Conservation (phyloP, 1,284 basidiomycete species). For the Cystobasidiaceae sp. region DNA sequence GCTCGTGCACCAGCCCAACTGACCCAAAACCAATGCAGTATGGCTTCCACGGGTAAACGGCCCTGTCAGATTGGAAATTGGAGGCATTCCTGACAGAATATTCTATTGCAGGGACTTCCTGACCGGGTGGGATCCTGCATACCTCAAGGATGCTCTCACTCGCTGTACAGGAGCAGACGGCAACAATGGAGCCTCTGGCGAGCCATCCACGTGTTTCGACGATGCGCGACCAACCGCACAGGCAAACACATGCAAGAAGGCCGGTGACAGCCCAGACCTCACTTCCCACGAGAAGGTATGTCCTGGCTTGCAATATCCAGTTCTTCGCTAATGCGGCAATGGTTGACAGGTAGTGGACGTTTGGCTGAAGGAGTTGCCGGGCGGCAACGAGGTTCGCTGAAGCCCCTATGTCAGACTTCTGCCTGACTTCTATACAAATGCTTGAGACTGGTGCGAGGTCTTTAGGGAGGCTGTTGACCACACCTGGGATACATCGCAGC, state of each 20-base stretch:
- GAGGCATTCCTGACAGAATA: neutral
- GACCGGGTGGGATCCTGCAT: neutral
- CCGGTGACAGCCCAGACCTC: neutral
- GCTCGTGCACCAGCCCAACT: no score
- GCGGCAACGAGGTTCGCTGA: no score
- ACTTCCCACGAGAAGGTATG: neutral
- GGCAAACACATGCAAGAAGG: neutral
- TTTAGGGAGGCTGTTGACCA: no score
- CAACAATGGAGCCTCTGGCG: neutral
- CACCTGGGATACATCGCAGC: no score
- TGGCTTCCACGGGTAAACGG: neutral
- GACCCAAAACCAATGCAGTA: no score
- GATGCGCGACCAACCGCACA: neutral
- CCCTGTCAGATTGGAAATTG: neutral
- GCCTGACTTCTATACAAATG: no score
- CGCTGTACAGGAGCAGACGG: constrained; percentile 7
- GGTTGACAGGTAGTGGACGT: no score
- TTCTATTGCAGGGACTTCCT: constrained; percentile 5
- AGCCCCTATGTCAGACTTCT: no score
- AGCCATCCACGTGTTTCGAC: constrained; percentile 5
- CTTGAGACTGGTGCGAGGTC: no score
- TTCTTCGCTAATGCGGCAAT: neutral
- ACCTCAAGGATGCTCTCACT: neutral
- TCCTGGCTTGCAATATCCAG: neutral
- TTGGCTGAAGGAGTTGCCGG: no score